Evolutionary conservation across 2,329 filamentous ascomycete species (phyloP).

Genomic region (Beauveria bassiana): DNA sequence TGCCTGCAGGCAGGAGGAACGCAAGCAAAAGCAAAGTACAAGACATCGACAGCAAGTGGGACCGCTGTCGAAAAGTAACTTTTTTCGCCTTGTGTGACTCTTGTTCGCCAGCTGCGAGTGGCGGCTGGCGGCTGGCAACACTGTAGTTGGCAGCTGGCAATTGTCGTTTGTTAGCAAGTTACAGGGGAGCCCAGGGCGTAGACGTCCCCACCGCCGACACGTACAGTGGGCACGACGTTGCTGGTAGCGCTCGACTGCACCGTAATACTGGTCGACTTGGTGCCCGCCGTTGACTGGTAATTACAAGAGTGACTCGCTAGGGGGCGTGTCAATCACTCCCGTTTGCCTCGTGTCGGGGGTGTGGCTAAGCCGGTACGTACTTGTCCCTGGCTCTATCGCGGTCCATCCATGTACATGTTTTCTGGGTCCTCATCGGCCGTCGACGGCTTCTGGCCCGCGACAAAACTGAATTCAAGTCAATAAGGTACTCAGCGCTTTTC

Average conservation of each 20-base stretch:
- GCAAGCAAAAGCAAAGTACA: too few species aligned
- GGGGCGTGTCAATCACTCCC: neutral
- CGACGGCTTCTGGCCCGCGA: conserved; percentile 9
- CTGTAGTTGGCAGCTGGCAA: neutral
- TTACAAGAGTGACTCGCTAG: neutral
- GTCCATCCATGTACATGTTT: conserved; percentile 6
- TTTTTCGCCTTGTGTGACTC: neutral
- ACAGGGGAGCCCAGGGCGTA: neutral
- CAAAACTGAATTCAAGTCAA: neutral
- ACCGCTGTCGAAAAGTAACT: neutral
- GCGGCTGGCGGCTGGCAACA: neutral
- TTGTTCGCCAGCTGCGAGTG: neutral
- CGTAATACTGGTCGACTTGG: too few species aligned
- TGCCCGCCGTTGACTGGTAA: neutral
- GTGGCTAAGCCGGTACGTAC: neutral
- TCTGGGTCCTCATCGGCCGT: conserved; percentile 6
- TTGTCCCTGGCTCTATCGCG: neutral
- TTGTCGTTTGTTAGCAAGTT: neutral
- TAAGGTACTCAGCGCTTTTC: neutral
- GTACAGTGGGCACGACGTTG: neutral
- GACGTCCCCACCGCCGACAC: conserved; percentile 1
- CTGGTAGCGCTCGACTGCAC: too few species aligned
- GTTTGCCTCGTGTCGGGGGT: neutral
- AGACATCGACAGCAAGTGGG: neutral
- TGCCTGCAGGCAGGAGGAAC: too few species aligned